phyloP scores from a whole-genome alignment of 2,329 filamentous ascomycete genomes.

The Fusarium albidum region DNA sequence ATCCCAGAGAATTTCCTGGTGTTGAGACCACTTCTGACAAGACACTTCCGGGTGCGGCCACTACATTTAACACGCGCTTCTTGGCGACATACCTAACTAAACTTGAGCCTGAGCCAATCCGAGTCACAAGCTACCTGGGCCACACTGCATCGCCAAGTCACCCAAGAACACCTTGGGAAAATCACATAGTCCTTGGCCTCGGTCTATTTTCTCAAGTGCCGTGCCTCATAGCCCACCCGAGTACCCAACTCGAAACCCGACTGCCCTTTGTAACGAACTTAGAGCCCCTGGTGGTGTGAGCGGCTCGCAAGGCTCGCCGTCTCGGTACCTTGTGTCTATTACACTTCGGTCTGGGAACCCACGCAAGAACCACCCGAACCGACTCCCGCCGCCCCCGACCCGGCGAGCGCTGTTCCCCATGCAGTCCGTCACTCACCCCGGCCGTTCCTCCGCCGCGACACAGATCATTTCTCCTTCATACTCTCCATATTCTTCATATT shows the following conservation, averaged over 20 bases:
- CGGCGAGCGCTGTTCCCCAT: conserved; percentile 10
- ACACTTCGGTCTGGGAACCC: conserved; percentile 4
- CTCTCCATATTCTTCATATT: conserved; percentile 4
- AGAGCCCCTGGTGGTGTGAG: too few relatives aligned
- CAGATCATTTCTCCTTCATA: conserved; percentile 14
- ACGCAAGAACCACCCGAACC: conserved; percentile 11
- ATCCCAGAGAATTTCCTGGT: not conserved
- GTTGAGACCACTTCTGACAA: not conserved
- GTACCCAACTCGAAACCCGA: too few relatives aligned
- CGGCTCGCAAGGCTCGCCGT: too few relatives aligned
- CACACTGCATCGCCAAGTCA: too few relatives aligned
- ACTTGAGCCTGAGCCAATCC: too few relatives aligned
- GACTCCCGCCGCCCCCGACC: conserved; percentile 10
- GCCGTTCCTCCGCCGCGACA: conserved; percentile 16
- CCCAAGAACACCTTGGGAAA: too few relatives aligned
- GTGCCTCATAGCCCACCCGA: too few relatives aligned
- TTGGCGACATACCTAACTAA: not conserved
- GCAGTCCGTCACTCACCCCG: conserved; percentile 15
- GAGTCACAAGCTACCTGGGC: too few relatives aligned
- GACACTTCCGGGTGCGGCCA: not conserved
- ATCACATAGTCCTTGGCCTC: too few relatives aligned
- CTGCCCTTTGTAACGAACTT: too few relatives aligned
- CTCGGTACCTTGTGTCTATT: not conserved
- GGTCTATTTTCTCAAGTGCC: too few relatives aligned
- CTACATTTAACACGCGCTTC: too few relatives aligned